Evolutionary conservation across 116 monocot genomes (phyloP), one percentile per base, ranked within the genome.

Genomic region (Phalaenopsis hybrid): DNA sequence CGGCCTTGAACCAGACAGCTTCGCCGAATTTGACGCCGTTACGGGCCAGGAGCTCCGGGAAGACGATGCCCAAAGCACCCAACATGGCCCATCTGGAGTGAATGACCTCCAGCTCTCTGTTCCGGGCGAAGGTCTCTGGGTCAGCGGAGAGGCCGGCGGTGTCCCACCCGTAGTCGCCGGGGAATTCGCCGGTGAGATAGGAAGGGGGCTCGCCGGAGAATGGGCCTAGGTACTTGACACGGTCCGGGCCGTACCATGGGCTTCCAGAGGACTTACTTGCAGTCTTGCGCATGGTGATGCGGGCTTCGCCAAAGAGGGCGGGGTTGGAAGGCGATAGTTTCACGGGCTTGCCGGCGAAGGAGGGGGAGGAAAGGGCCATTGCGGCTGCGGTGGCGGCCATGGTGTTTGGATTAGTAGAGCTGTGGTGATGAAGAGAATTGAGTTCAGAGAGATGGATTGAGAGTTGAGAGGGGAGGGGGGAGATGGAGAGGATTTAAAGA

Each of bases 1-100:
- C 91, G 11, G 91, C 91, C 87, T 92, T 92, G 84, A 92, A 92
- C 91, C 91, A 92, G 20, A 92, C 91, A n/a, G 92, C 92, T 85
- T 92, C 92, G 44, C 92, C 92, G 87, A 91, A 91, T 75, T 87
- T 89, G 44, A 92, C 92, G 0, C 92, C 92, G 65, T 92, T 92
- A 37, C 90, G 92, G 57, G 92, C 74, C 17, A 92, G 78, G 12
- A 92, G 88, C 77, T 89, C 92, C 1, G 92, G 89, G 88, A 89
- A 89, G 44, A 89, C 92, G 75, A 88, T 88, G 8, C 92, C 91
- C 23, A 91, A 81, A 5, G 91, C 87, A 1, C 91, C 91, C 1
- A 91, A 85, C 91, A 91, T 91, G 37, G 91, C 91, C 91, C 91
- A 91, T 33, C 91, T 51, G 79, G 84, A 79, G 86, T 91, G 90